Conservation (phyloP, 2,329 filamentous ascomycete genomes). For the Colletotrichum incanum region DNA sequence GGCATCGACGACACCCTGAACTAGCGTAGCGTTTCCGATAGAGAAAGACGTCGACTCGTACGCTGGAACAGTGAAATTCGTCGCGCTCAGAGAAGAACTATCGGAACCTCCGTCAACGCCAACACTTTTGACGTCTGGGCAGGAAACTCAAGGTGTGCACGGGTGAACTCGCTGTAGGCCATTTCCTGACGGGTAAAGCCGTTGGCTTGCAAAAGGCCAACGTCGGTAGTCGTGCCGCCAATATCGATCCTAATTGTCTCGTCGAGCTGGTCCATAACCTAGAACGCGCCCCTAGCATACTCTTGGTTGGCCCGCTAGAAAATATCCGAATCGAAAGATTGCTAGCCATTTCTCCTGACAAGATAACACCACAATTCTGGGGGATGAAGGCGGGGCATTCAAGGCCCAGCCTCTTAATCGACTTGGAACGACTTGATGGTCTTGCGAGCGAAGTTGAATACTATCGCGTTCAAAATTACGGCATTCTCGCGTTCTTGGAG, state of each 20-base stretch:
- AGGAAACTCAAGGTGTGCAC: conserved; percentile 65
- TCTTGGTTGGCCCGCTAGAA: conserved; percentile 75
- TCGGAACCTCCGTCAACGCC: conserved; percentile 75
- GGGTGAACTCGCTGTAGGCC: conserved; percentile 72
- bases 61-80: conserved; percentile 64
- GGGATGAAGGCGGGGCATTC: too few relatives aligned
- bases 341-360: conserved; percentile 67
- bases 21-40: conserved; percentile 45
- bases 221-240: conserved; percentile 77
- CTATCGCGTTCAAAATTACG: too few relatives aligned
- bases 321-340: conserved; percentile 74
- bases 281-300: conserved; percentile 75
- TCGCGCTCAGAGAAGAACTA: conserved; percentile 71
- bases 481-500: too few relatives aligned
- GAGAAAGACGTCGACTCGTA: conserved; percentile 47
- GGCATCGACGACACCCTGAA: conserved; percentile 49
- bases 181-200: conserved; percentile 76
- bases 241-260: conserved; percentile 76
- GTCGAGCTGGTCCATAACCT: conserved; percentile 57
- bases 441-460: too few relatives aligned
- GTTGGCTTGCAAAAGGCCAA: conserved; percentile 72
- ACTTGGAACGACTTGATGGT: too few relatives aligned
- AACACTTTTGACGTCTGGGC: conserved; percentile 72
- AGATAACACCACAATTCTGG: conserved; percentile 75
- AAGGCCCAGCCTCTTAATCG: too few relatives aligned